phyloP scores from a whole-genome alignment of 192 early-diverging fungal species.

The Gigaspora rosea region DNA sequence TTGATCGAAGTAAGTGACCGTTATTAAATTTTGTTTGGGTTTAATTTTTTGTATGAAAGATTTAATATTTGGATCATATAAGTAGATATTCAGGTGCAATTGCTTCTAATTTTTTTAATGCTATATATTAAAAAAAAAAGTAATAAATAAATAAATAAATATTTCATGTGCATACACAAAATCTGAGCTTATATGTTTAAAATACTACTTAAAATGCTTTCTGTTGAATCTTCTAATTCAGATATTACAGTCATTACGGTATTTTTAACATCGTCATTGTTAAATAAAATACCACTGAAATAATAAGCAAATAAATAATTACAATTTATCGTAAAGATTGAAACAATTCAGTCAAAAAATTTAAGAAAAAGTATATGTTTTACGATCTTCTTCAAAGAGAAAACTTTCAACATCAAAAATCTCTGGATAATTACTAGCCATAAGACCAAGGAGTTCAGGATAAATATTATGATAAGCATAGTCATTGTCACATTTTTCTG shows the following conservation, averaged over 20 bases:
- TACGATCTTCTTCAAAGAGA: conserved; percentile 32
- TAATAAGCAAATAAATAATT: too few relatives aligned
- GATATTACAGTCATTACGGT: not conserved
- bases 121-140: conserved; percentile 1
- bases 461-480: conserved; percentile 39
- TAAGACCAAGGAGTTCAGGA: conserved; percentile 40
- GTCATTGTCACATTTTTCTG: conserved; percentile 32
- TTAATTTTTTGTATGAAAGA: too few relatives aligned
- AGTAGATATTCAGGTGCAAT: not conserved
- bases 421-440: conserved; percentile 42
- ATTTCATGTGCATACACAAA: not conserved
- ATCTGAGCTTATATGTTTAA: not conserved
- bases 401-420: conserved; percentile 44
- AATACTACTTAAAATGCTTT: not conserved
- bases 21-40: too few relatives aligned
- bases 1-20: too few relatives aligned
- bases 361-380: not conserved
- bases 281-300: too few relatives aligned
- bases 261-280: not conserved
- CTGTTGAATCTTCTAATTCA: not conserved
- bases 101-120: conserved; percentile 6
- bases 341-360: too few relatives aligned
- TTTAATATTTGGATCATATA: too few relatives aligned
- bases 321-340: too few relatives aligned
- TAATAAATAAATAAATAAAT: not conserved